phyloP scores from a whole-genome alignment of 257 asterid genomes.

The Nicotiana obtusifolia region DNA sequence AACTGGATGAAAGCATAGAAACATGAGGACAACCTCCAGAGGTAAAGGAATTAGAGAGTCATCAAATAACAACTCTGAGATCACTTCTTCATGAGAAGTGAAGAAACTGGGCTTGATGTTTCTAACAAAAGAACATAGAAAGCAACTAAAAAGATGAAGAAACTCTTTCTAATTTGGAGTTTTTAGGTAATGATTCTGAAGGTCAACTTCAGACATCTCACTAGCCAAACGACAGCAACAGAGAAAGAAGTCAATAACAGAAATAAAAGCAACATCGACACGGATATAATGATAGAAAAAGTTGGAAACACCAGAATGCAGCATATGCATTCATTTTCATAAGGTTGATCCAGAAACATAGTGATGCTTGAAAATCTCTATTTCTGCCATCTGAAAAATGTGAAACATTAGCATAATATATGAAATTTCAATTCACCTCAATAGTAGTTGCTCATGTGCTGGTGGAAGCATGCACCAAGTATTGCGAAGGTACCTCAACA shows the following conservation, averaged over 20 bases:
- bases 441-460: conserved; percentile 52
- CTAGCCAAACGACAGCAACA: not conserved
- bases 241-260: not conserved
- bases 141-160: not conserved
- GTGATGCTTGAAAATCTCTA: not conserved
- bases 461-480: conserved; percentile 58
- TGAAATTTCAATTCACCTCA: conserved; percentile 47
- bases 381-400: not conserved
- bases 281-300: not conserved
- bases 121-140: not conserved
- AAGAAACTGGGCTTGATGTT: not conserved
- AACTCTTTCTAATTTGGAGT: not conserved
- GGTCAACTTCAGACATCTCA: not conserved
- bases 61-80: not conserved
- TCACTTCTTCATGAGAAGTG: not conserved
- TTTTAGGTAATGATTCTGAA: not conserved
- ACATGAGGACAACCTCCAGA: not conserved
- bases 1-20: not conserved
- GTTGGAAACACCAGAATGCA: not conserved
- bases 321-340: not conserved
- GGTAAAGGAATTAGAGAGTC: not conserved
- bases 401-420: not conserved
- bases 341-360: not conserved
- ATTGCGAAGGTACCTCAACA: conserved; percentile 47
- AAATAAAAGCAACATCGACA: not conserved